Evolutionary conservation across 2,329 filamentous ascomycete genomes (phyloP), one percentile per base, ranked within the genome.

Genomic region (Sclerotinia spermophila): DNA sequence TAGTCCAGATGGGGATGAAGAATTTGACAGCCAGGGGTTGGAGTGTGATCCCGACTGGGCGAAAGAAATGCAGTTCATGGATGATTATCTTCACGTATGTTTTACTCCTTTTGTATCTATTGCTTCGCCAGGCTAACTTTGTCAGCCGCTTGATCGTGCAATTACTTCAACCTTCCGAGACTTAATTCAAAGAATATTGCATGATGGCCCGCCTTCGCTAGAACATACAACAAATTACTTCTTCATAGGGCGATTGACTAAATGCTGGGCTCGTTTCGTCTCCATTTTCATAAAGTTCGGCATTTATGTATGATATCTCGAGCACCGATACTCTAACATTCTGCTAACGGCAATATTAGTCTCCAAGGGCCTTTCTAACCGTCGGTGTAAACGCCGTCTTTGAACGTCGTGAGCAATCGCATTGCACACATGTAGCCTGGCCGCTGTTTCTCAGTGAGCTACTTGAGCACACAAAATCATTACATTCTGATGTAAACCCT

Each of bases 361-460:
- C 62, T 35, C 70, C 73, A 24, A 27, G 60, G 24, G 59, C 71
- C 40, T 70, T 76, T 56, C 33, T 74, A 21, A 11, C 60, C 53
- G 60, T 53, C 68, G 74, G 75, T 70, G 76, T 74, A 72, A 77
- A 75, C 69, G 73, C 73, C 24, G 71, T 77, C 3, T 78, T 78
- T 70, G 70, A 74, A 17, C 74, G 82, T 78, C 80, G 81, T 59
- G 80, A 2, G 79, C 83, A 27, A 82, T 85, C 72, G 86, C 88
- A 77, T 80, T 80, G 44, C 68, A 77, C 24, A 82, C 84, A 48
- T 35, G 84, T 83, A 68, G 86, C 86, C 72, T 81, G 82, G 48
- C 76, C 83, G 0, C 80, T 89, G 11, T 89, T 89, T 74, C 76
- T 88, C 35, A 79, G 82, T 3, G 82, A 81, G 0, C 78, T 90